Evolutionary conservation across 331 rosid genomes (phyloP).

Genomic region (Malus hybrid): DNA sequence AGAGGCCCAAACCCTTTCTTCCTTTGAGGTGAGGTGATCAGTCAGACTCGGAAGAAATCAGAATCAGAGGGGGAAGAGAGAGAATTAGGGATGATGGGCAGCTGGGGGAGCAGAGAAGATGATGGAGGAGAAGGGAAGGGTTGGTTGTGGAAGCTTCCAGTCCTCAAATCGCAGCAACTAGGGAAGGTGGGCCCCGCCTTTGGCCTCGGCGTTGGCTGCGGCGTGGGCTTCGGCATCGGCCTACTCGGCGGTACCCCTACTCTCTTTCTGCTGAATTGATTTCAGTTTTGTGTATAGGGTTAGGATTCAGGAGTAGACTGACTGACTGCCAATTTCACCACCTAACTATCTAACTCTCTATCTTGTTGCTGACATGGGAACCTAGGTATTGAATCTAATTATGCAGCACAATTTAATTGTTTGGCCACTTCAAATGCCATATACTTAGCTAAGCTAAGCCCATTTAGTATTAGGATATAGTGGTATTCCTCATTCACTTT

Average conservation of each 20-base stretch:
- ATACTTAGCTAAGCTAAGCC: too few relatives aligned
- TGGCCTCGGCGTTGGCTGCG: constrained; percentile 81
- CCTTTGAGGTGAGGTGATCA: neutral
- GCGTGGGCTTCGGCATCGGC: constrained; percentile 78
- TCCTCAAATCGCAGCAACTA: constrained; percentile 26
- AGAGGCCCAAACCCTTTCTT: neutral
- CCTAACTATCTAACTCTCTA: neutral
- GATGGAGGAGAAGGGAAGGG: constrained; percentile 20
- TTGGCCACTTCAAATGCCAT: too few relatives aligned
- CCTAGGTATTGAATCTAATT: too few relatives aligned
- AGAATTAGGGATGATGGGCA: neutral
- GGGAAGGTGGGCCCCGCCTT: constrained; percentile 88
- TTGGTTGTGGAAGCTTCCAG: constrained; percentile 76
- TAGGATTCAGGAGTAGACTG: too few relatives aligned
- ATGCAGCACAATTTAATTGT: too few relatives aligned
- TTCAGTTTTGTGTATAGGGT: too few relatives aligned
- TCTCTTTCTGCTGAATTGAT: neutral
- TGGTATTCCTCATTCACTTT: too few relatives aligned
- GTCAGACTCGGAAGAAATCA: neutral
- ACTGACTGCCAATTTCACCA: neutral
- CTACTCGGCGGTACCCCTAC: constrained; percentile 54
- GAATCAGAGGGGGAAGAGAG: neutral
- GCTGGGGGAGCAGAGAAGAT: neutral
- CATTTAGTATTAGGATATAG: too few relatives aligned
- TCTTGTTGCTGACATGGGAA: neutral